Percentiles rank a stretch among this genome's conserved stretches.
These are phyloP conservation scores for Kodamaea nitidulidarum DNA, from an alignment of 805 yeast genomes.

Conservation along the genomic window DNA sequence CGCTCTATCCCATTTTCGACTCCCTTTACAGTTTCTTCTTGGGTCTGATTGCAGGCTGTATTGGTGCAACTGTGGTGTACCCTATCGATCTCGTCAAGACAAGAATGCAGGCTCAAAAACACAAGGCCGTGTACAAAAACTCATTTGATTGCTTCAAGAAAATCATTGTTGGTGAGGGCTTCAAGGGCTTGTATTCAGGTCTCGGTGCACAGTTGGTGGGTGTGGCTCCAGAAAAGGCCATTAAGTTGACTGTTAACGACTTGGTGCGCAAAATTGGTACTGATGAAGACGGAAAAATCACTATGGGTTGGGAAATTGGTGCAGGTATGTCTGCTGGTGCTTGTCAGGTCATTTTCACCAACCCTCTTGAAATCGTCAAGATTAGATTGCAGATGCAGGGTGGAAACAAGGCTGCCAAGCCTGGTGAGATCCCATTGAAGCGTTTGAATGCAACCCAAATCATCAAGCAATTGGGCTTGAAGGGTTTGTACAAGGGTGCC, in stretches of 20 bases:
- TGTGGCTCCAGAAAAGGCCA: constrained; percentile 98
- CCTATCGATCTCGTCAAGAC: constrained; percentile 96
- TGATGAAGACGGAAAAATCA: constrained; percentile 32
- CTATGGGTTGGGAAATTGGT: constrained; percentile 62
- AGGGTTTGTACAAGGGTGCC: constrained; percentile 89
- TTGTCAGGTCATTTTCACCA: constrained; percentile 93
- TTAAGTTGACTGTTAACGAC: constrained; percentile 91
- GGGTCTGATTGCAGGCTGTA: constrained; percentile 95
- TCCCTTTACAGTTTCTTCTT: constrained; percentile 81
- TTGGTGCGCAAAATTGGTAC: constrained; percentile 71
- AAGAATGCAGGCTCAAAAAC: constrained; percentile 93
- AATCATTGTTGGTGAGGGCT: constrained; percentile 72
- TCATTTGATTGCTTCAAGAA: constrained; percentile 84
- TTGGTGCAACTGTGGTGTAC: constrained; percentile 96
- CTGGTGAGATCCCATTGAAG: constrained; percentile 41
- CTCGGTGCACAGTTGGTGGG: constrained; percentile 92
- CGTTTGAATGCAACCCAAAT: constrained; percentile 61
- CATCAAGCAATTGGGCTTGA: constrained; percentile 71
- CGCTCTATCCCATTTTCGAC: constrained; percentile 51
- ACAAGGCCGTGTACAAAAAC: constrained; percentile 64
- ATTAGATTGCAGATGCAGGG: constrained; percentile 94
- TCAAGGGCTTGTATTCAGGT: constrained; percentile 86
- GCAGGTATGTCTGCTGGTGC: constrained; percentile 97
- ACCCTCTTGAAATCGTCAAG: constrained; percentile 93
- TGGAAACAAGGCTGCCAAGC: constrained; percentile 40